These are phyloP conservation scores for Lactarius sp. DNA, from an alignment of 768 basidiomycete species.

Conservation along the genomic window DNA sequence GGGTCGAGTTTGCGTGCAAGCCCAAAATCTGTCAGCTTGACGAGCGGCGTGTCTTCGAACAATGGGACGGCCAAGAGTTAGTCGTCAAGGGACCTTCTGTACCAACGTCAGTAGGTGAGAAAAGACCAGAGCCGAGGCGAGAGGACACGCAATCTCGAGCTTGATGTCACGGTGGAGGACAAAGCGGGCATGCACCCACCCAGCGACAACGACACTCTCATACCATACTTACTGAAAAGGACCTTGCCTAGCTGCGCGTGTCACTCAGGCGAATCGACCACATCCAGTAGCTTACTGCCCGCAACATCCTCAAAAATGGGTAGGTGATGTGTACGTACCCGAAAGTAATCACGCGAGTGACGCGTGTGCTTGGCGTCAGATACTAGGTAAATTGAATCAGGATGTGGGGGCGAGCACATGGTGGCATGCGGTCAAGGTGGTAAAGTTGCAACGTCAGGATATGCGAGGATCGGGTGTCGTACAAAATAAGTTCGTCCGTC, in stretches of 20 bases:
- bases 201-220: no score
- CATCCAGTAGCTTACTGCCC: slow-evolving; percentile 58
- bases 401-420: neutral
- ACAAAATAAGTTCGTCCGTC: neutral
- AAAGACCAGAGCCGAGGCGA: neutral
- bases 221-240: slow-evolving; percentile 40
- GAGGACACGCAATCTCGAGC: slow-evolving; percentile 54
- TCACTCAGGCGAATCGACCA: slow-evolving; percentile 52
- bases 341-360: slow-evolving; percentile 63
- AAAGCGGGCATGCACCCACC: no score
- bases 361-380: slow-evolving; percentile 64
- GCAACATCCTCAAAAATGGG: slow-evolving; percentile 67
- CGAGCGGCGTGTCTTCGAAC: slow-evolving; percentile 34
- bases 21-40: slow-evolving; percentile 86
- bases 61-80: neutral
- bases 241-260: slow-evolving; percentile 37
- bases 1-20: slow-evolving; percentile 80
- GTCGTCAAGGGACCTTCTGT: slow-evolving; percentile 54
- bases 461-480: neutral
- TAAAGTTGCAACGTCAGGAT: no score
- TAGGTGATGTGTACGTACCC: slow-evolving; percentile 66
- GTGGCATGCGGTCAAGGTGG: no score
- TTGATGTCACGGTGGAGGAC: slow-evolving; percentile 91
- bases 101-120: neutral
- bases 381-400: slow-evolving; percentile 40